A percentile compares a stretch with the other conserved stretches of the same genome.
Evolutionary conservation across 441 rosid species (phyloP).

Genomic region (Corymbia calophylla): DNA sequence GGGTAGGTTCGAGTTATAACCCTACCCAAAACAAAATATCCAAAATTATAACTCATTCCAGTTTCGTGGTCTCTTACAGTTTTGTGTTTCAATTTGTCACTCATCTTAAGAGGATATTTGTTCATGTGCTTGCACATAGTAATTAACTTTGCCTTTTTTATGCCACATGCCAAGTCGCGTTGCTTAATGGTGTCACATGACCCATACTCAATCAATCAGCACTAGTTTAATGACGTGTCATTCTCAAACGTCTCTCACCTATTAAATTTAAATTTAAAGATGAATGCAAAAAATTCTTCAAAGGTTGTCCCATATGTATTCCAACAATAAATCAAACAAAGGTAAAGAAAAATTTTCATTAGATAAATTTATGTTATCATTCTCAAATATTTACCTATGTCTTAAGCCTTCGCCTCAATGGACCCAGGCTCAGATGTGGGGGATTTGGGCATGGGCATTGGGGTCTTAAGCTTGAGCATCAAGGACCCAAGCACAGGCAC

Average conservation of each 20-base stretch:
- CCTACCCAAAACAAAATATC: too few relatives aligned
- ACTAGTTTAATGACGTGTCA: neutral
- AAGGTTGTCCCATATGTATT: neutral
- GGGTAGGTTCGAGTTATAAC: too few relatives aligned
- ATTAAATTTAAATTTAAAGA: neutral
- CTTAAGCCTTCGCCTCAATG: accelerated
- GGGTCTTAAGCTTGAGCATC: accelerated
- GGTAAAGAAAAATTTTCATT: neutral
- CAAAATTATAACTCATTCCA: too few relatives aligned
- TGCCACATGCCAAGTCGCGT: neutral
- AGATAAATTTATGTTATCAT: too few relatives aligned
- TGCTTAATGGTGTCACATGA: neutral
- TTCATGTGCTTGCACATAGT: neutral
- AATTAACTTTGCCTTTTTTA: neutral
- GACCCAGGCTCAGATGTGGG: accelerated
- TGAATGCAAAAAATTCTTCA: neutral
- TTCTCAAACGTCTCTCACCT: neutral
- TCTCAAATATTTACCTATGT: neutral
- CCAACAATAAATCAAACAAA: neutral
- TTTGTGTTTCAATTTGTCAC: too few relatives aligned
- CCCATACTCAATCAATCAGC: neutral
- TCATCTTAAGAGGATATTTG: neutral
- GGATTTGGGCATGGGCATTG: neutral
- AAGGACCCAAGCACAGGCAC: neutral
- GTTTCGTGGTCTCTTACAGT: too few relatives aligned